Conservation (phyloP, 192 early-diverging fungal genomes). For the Rhizophagus clarus region DNA sequence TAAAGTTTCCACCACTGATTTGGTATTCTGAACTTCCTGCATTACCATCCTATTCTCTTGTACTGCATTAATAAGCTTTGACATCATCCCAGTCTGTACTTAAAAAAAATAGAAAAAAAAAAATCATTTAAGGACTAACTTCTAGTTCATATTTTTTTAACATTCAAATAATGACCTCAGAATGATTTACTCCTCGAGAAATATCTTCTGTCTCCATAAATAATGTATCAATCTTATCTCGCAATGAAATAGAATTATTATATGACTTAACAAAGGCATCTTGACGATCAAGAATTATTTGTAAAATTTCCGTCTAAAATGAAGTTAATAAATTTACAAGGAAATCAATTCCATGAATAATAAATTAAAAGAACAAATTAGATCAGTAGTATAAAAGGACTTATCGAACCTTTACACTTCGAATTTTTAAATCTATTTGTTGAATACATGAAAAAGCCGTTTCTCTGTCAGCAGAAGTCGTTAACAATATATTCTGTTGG, state of each 20-base stretch:
- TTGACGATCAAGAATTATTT: conserved; percentile 11
- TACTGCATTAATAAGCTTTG: conserved; percentile 15
- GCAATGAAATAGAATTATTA: conserved; percentile 14
- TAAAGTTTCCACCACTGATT: conserved; percentile 9
- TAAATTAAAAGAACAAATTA: background rate
- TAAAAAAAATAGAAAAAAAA: no score
- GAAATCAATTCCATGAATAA: background rate
- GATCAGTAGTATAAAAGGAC: background rate
- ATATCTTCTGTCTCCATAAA: conserved; percentile 16
- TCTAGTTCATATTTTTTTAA: background rate
- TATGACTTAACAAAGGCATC: conserved; percentile 17
- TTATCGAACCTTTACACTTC: conserved; percentile 3
- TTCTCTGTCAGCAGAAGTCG: background rate
- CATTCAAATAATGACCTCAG: conserved; percentile 18
- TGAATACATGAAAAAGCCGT: conserved; percentile 17
- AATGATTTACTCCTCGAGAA: conserved; percentile 12
- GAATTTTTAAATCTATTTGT: conserved; percentile 23
- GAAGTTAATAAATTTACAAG: background rate
- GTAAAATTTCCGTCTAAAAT: conserved; percentile 23
- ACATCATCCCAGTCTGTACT: conserved; percentile 20
- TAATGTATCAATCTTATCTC: conserved; percentile 16
- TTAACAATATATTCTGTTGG: background rate
- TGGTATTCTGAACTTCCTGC: conserved; percentile 21
- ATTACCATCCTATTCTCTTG: conserved; percentile 10
- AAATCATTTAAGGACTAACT: background rate